phyloP scores from a whole-genome alignment of 176 grass and related monocot species.

The Cenchrus fungigraminus region DNA sequence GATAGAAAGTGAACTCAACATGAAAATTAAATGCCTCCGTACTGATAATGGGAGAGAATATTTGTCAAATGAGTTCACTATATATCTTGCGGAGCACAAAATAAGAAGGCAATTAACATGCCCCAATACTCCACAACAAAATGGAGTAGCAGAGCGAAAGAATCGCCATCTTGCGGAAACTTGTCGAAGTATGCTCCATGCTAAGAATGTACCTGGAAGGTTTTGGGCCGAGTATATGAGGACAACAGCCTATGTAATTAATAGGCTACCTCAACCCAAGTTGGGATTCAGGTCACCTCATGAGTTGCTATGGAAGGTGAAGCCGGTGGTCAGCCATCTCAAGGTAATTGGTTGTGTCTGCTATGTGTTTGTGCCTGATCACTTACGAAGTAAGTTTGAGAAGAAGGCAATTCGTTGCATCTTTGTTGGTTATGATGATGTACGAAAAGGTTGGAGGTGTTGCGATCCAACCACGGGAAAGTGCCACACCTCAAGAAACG shows the following conservation, averaged over 20 bases:
- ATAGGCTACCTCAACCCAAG: neutral
- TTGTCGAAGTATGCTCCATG: conserved; percentile 33
- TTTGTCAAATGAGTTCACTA: conserved; percentile 23
- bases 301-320: conserved; percentile 29
- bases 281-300: conserved; percentile 18
- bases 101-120: conserved; percentile 30
- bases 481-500: neutral
- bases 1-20: no score
- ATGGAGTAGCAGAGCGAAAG: conserved; percentile 15
- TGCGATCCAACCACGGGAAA: neutral
- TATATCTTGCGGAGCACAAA: conserved; percentile 4
- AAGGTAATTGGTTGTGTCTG: conserved; percentile 5
- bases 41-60: conserved; percentile 28
- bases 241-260: neutral
- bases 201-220: conserved; percentile 5
- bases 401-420: conserved; percentile 31
- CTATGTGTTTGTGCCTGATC: neutral
- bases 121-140: conserved; percentile 34
- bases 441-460: conserved; percentile 10
- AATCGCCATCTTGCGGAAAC: conserved; percentile 11
- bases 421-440: conserved; percentile 38
- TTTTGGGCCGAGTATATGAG: conserved; percentile 38
- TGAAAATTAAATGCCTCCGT: no score
- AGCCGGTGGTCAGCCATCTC: neutral
- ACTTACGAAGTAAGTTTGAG: neutral